A percentile compares a stretch with the other conserved stretches of the same genome.
phyloP scores from a whole-genome alignment of 2,329 filamentous ascomycete species.

The Diaporthe citrichinensis region DNA sequence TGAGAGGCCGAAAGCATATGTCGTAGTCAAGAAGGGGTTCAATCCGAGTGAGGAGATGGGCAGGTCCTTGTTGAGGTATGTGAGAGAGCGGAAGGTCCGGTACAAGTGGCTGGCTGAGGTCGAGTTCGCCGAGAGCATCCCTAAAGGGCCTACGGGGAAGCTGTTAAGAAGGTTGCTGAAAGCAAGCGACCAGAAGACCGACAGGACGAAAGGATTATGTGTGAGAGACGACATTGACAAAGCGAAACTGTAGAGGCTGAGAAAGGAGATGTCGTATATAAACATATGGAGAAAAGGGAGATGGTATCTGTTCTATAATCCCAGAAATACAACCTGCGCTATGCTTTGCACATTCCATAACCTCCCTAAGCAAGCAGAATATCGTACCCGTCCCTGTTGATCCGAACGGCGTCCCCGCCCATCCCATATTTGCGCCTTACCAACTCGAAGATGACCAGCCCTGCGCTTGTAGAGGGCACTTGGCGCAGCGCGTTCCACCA shows the following conservation, averaged over 20 bases:
- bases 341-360: slow-evolving; percentile 11
- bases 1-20: slow-evolving; percentile 72
- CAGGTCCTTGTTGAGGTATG: slow-evolving; percentile 60
- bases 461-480: slow-evolving; percentile 82
- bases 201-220: background rate
- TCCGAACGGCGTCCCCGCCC: slow-evolving; percentile 72
- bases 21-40: slow-evolving; percentile 59
- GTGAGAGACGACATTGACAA: slow-evolving; percentile 16
- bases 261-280: background rate
- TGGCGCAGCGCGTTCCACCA: slow-evolving; percentile 80
- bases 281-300: background rate
- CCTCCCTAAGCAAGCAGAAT: slow-evolving; percentile 69
- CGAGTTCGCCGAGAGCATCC: slow-evolving; percentile 64
- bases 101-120: slow-evolving; percentile 65
- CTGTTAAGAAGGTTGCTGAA: slow-evolving; percentile 65
- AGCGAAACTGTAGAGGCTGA: slow-evolving; percentile 15
- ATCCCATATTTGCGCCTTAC: slow-evolving; percentile 80
- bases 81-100: slow-evolving; percentile 65
- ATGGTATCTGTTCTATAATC: slow-evolving; percentile 7
- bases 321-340: slow-evolving; percentile 23
- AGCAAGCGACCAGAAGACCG: slow-evolving; percentile 26
- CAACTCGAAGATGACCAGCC: slow-evolving; percentile 84
- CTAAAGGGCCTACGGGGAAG: slow-evolving; percentile 71
- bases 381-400: slow-evolving; percentile 78
- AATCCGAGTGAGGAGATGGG: slow-evolving; percentile 50